Evolutionary conservation across 306 rosid species (phyloP).

Genomic region (Fagus crenata): DNA sequence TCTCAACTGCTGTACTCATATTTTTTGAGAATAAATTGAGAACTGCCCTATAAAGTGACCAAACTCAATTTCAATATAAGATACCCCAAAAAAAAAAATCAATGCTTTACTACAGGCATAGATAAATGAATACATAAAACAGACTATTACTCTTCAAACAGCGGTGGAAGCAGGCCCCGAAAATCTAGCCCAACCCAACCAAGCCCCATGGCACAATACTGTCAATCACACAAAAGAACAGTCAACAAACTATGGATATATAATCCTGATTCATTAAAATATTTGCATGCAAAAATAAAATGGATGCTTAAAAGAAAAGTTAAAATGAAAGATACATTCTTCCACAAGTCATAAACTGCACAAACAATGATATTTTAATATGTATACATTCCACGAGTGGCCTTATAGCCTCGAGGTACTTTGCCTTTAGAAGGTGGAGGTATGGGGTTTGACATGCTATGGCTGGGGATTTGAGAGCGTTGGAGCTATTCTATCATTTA

Average conservation of each 20-base stretch:
- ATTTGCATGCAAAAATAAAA: neutral
- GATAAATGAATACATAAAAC: constrained; percentile 17
- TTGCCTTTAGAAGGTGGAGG: neutral
- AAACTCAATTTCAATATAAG: constrained; percentile 24
- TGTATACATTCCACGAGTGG: neutral
- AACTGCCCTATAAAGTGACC: constrained; percentile 74
- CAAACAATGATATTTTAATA: neutral
- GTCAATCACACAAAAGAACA: constrained; percentile 36
- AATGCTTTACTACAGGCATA: neutral
- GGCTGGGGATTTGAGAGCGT: neutral
- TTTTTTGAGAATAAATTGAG: constrained; percentile 87
- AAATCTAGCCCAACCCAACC: constrained; percentile 99
- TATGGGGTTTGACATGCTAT: neutral
- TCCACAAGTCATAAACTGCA: constrained; percentile 5
- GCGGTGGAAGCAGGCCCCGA: constrained; percentile 93
- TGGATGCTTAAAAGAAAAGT: neutral
- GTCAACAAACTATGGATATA: constrained; percentile 17
- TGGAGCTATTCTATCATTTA: neutral
- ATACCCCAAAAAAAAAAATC: constrained; percentile 9
- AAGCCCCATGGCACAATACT: constrained; percentile 99
- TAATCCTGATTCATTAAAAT: constrained; percentile 14
- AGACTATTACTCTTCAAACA: constrained; percentile 80
- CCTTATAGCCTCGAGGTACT: neutral
- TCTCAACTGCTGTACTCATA: constrained; percentile 86
- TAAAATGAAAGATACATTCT: neutral